These are phyloP conservation scores for Diddensiella caesifluorescens DNA, from an alignment of 805 yeast genomes.

Conservation along the genomic window DNA sequence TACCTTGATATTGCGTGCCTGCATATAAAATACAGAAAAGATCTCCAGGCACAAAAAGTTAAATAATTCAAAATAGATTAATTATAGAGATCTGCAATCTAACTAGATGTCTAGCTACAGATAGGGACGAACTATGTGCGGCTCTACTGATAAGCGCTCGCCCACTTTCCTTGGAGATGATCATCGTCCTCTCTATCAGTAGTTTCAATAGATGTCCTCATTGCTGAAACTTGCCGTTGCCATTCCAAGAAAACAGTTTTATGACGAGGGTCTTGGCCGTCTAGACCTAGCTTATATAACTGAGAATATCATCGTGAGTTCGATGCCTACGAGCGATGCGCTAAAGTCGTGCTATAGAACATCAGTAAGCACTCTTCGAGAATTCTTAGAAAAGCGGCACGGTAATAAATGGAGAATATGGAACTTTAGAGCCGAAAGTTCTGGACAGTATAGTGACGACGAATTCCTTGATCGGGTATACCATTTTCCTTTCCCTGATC, in stretches of 20 bases:
- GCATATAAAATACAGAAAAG: slow-evolving; percentile 42
- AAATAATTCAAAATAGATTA: background rate
- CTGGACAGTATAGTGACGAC: slow-evolving; percentile 36
- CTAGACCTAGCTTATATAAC: slow-evolving; percentile 67
- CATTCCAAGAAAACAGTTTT: slow-evolving; percentile 26
- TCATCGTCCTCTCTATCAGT: too few species aligned
- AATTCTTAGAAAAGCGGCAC: slow-evolving; percentile 44
- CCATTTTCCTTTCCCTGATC: slow-evolving; percentile 66
- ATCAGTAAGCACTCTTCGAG: slow-evolving; percentile 45
- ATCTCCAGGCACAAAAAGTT: background rate
- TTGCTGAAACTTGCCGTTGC: slow-evolving; percentile 28
- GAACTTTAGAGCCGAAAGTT: slow-evolving; percentile 62
- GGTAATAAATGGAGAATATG: slow-evolving; percentile 62
- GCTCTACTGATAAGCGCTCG: too few species aligned
- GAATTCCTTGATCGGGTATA: slow-evolving; percentile 34
- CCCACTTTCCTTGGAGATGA: too few species aligned
- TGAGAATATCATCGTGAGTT: slow-evolving; percentile 60
- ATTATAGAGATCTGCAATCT: background rate
- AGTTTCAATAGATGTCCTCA: slow-evolving; percentile 28
- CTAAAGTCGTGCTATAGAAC: slow-evolving; percentile 47
- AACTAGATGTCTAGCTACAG: background rate
- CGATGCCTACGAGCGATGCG: slow-evolving; percentile 58
- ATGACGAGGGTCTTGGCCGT: slow-evolving; percentile 29
- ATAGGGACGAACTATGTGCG: too few species aligned
- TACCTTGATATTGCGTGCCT: slow-evolving; percentile 80